Evolutionary conservation across 1,284 basidiomycete species (phyloP).

Genomic region (Mycena citricolor): DNA sequence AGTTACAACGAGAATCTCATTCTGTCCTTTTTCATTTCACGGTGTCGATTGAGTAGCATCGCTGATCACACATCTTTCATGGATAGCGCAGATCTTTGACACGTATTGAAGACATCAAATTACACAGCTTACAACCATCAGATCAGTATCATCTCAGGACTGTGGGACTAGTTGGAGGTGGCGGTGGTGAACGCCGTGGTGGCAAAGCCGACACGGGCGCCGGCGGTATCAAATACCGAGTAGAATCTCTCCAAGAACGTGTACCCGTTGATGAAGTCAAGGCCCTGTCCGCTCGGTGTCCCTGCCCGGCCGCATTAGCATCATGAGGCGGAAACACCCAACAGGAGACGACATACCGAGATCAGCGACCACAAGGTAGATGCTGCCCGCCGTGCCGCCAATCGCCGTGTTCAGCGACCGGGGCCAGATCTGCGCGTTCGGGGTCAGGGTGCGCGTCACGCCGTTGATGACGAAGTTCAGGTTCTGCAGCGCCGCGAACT

Average conservation of each 20-base stretch:
- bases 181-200: background rate
- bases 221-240: background rate
- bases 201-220: background rate
- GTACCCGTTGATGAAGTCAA: slow-evolving; percentile 5
- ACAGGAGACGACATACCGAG: slow-evolving; percentile 35
- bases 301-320: too few relatives aligned
- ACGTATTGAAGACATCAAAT: too few relatives aligned
- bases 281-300: background rate
- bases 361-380: slow-evolving; percentile 52
- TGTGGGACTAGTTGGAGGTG: background rate
- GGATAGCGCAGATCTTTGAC: too few relatives aligned
- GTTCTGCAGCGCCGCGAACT: slow-evolving; percentile 38
- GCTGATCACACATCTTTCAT: too few relatives aligned
- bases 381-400: slow-evolving; percentile 36
- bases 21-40: too few relatives aligned
- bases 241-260: slow-evolving; percentile 3
- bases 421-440: slow-evolving; percentile 46
- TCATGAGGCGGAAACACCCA: too few relatives aligned
- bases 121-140: too few relatives aligned
- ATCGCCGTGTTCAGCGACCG: slow-evolving; percentile 38
- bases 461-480: slow-evolving; percentile 41
- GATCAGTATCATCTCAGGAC: too few relatives aligned
- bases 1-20: too few relatives aligned
- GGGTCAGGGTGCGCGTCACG: slow-evolving; percentile 33
- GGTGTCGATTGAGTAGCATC: too few relatives aligned